phyloP scores from a whole-genome alignment of 2,329 filamentous ascomycete species.

The Claviceps capensis region DNA sequence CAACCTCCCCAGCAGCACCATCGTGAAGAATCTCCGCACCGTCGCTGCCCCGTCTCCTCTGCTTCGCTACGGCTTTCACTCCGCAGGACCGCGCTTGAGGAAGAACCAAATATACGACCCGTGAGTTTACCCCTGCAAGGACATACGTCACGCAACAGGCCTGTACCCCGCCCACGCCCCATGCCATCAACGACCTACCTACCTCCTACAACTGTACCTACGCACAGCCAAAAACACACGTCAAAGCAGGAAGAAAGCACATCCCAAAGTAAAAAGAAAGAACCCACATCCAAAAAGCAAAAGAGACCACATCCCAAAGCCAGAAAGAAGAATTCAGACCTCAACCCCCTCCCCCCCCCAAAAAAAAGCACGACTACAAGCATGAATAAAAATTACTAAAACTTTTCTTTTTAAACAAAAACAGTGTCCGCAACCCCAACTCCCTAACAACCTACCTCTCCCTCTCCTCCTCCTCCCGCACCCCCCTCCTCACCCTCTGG shows the following conservation, averaged over 20 bases:
- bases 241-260: not conserved
- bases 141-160: too few relatives aligned
- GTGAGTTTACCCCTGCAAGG: constrained; percentile 5
- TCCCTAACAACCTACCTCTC: constrained; percentile 42
- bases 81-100: constrained; percentile 4
- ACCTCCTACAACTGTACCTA: too few relatives aligned
- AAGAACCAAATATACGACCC: constrained; percentile 12
- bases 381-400: too few relatives aligned
- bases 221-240: too few relatives aligned
- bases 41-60: not conserved
- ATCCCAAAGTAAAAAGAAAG: not conserved
- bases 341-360: too few relatives aligned
- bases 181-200: too few relatives aligned
- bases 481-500: constrained; percentile 47
- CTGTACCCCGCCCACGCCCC: too few relatives aligned
- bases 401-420: too few relatives aligned
- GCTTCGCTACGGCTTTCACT: constrained; percentile 1
- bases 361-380: not conserved
- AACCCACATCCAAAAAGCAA: not conserved
- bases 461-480: constrained; percentile 38
- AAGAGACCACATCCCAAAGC: too few relatives aligned
- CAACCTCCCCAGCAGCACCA: not conserved
- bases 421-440: constrained; percentile 39
- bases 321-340: too few relatives aligned
- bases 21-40: not conserved